Evolutionary conservation across 83 land plant species (phyloP).

Genomic region (Isoetes engelmannii): DNA sequence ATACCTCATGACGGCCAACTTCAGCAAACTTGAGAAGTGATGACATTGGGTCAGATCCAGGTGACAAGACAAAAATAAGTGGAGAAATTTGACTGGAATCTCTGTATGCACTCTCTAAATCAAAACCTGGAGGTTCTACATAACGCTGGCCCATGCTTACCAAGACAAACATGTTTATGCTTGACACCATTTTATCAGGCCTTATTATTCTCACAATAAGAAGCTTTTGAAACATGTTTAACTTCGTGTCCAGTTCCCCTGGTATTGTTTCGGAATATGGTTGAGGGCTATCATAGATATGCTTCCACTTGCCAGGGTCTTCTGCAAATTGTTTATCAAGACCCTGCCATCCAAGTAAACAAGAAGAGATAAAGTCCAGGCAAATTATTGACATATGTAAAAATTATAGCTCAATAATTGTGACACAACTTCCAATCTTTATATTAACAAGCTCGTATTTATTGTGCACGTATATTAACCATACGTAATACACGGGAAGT

Average conservation of each 20-base stretch:
- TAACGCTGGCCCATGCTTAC: conserved; percentile 37
- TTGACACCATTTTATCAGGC: conserved; percentile 29
- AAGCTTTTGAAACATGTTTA: conserved; percentile 28
- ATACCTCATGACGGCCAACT: conserved; percentile 26
- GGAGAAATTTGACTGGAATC: conserved; percentile 30
- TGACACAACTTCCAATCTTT: too few relatives aligned
- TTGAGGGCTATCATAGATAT: conserved; percentile 27
- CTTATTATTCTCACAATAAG: conserved; percentile 29
- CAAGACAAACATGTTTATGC: conserved; percentile 27
- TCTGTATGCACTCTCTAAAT: conserved; percentile 27
- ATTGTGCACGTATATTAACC: too few relatives aligned
- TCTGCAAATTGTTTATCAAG: conserved; percentile 15
- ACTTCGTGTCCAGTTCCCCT: conserved; percentile 21
- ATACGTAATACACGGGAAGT: too few relatives aligned
- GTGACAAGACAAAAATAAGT: conserved; percentile 35
- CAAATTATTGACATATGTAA: too few relatives aligned
- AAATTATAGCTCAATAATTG: too few relatives aligned
- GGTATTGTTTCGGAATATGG: conserved; percentile 30
- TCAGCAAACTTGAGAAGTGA: conserved; percentile 36
- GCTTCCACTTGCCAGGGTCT: conserved; percentile 23
- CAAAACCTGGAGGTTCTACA: conserved; percentile 37
- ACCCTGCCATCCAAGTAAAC: conserved; percentile 23
- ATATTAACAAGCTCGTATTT: too few relatives aligned
- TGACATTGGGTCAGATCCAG: conserved; percentile 44
- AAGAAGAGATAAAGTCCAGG: too few relatives aligned